phyloP scores from a whole-genome alignment of 2,329 filamentous ascomycete species.

The Epicoccum sorghinum region DNA sequence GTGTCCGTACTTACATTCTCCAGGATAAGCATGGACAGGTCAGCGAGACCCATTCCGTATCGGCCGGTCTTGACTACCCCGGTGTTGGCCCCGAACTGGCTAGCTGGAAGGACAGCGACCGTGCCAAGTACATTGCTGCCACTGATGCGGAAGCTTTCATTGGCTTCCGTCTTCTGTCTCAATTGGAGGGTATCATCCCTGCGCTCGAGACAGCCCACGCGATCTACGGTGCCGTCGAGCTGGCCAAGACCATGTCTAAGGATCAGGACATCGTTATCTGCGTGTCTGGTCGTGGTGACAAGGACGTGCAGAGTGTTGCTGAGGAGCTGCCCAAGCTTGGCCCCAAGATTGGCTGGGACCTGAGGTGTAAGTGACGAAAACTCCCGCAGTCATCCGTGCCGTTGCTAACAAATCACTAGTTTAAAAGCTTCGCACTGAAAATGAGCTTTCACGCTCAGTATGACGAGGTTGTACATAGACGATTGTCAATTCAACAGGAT shows the following conservation, averaged over 20 bases:
- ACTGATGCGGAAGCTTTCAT: conserved; percentile 90
- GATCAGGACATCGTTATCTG: conserved; percentile 92
- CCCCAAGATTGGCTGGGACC: conserved; percentile 80
- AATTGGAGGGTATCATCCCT: conserved; percentile 96
- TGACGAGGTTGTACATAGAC: not conserved
- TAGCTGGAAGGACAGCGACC: conserved; percentile 87
- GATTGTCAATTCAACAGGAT: not conserved
- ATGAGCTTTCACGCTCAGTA: not conserved
- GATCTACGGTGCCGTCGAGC: conserved; percentile 83
- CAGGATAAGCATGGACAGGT: conserved; percentile 95
- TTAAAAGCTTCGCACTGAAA: conserved; percentile 13
- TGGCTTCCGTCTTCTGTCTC: conserved; percentile 82
- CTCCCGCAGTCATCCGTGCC: not conserved
- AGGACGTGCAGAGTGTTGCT: conserved; percentile 97
- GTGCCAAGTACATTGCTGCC: conserved; percentile 87
- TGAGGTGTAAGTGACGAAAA: conserved; percentile 54
- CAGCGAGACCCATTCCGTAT: conserved; percentile 92
- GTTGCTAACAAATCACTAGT: conserved; percentile 34
- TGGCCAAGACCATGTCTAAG: conserved; percentile 91
- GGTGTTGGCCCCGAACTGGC: conserved; percentile 93
- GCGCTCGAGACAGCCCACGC: conserved; percentile 94
- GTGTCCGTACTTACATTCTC: conserved; percentile 92
- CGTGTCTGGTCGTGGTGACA: conserved; percentile 90
- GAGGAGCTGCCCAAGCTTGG: conserved; percentile 90
- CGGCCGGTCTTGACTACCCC: conserved; percentile 94